Evolutionary conservation across 1,284 basidiomycete genomes (phyloP).

Genomic region (Malassezia sympodialis): DNA sequence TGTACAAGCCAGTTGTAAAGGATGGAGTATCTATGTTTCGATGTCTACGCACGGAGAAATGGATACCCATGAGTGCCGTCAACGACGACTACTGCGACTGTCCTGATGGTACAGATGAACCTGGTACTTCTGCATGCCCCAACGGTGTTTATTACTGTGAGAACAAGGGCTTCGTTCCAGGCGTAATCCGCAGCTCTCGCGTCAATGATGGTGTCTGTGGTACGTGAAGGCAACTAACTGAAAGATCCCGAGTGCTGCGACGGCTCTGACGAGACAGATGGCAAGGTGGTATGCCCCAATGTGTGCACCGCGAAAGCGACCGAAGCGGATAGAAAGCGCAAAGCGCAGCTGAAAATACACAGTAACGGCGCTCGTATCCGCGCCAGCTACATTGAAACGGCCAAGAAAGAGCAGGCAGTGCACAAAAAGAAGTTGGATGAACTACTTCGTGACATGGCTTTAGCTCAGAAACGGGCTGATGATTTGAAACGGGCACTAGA

Average conservation of each 20-base stretch:
- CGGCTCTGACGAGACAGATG: conserved; percentile 74
- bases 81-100: conserved; percentile 96
- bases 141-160: conserved; percentile 68
- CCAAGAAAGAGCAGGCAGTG: conserved; percentile 38
- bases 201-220: conserved; percentile 95
- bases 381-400: conserved; percentile 70
- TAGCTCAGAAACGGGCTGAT: conserved; percentile 50
- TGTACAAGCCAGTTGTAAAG: conserved; percentile 2
- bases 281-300: conserved; percentile 60
- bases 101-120: conserved; percentile 82
- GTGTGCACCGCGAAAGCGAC: conserved; percentile 67
- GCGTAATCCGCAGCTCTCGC: conserved; percentile 64
- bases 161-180: conserved; percentile 79
- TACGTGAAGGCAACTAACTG: conserved; percentile 43
- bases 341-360: conserved; percentile 64
- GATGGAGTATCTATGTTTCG: conserved; percentile 22
- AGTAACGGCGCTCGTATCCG: conserved; percentile 80
- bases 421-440: conserved; percentile 33
- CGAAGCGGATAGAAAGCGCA: conserved; percentile 58
- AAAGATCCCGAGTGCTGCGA: conserved; percentile 88
- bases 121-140: conserved; percentile 78
- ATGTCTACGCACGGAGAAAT: conserved; percentile 29
- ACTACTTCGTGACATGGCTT: conserved; percentile 58
- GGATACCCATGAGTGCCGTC: conserved; percentile 60
- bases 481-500: conserved; percentile 22